Percentiles rank a stretch among this genome's conserved stretches.
These are phyloP conservation scores for Talaromyces piceae DNA, from an alignment of 2,329 filamentous ascomycete species.

Conservation along the genomic window DNA sequence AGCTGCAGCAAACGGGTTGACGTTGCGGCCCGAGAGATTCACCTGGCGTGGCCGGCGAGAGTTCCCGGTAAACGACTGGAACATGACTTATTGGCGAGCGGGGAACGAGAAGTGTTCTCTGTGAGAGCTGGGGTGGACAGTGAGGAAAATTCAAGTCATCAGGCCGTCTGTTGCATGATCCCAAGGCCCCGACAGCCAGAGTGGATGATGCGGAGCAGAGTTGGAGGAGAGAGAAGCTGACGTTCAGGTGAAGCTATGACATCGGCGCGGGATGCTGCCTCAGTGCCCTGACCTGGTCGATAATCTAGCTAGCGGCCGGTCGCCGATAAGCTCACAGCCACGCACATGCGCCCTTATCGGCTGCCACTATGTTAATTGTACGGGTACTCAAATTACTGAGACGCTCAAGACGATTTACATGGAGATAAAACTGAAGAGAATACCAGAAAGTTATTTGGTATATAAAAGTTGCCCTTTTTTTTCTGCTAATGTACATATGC, in stretches of 20 bases:
- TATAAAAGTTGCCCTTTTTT: not conserved
- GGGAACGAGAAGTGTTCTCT: conserved; percentile 1
- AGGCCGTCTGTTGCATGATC: not conserved
- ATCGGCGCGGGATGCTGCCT: conserved; percentile 1
- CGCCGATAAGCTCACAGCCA: conserved; percentile 1
- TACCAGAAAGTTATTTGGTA: not conserved
- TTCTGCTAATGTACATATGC: not conserved
- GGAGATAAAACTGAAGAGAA: too few species aligned
- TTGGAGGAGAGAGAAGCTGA: not conserved
- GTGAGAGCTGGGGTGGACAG: not conserved
- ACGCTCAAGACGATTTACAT: too few species aligned
- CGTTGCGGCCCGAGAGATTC: conserved; percentile 79
- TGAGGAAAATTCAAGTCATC: not conserved
- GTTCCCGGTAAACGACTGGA: conserved; percentile 82
- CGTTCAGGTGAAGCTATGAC: conserved; percentile 5
- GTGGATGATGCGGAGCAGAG: not conserved
- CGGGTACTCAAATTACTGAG: too few species aligned
- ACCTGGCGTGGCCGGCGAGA: conserved; percentile 82
- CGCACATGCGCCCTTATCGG: not conserved
- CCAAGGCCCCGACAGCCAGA: not conserved
- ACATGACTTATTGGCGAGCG: conserved; percentile 53
- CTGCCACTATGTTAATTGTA: too few species aligned
- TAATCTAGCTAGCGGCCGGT: not conserved
- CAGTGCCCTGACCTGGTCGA: not conserved
- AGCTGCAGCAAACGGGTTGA: conserved; percentile 74